Percentiles rank a stretch among this genome's conserved stretches.
These are phyloP conservation scores for Fusarium mangiferae DNA, from an alignment of 2,329 filamentous ascomycete genomes.

Conservation along the genomic window DNA sequence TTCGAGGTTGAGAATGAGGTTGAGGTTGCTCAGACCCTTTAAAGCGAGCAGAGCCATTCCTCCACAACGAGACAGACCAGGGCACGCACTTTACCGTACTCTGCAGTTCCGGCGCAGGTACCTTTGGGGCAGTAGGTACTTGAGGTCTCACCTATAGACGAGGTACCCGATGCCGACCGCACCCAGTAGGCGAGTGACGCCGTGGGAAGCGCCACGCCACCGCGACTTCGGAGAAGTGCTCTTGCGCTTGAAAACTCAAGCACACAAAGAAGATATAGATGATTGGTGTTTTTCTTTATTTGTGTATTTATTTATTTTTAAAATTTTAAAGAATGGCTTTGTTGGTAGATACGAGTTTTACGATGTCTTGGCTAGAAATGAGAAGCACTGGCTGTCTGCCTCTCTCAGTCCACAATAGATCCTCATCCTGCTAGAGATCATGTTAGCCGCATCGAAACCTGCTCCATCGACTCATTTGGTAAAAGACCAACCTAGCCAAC, in stretches of 20 bases:
- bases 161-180: slow-evolving; percentile 10
- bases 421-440: neutral
- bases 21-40: slow-evolving; percentile 30
- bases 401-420: neutral
- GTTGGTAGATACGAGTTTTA: neutral
- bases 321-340: neutral
- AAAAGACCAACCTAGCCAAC: neutral
- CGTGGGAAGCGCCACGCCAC: slow-evolving; percentile 45
- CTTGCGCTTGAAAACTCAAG: slow-evolving; percentile 29
- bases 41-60: slow-evolving; percentile 3
- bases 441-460: slow-evolving; percentile 12
- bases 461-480: slow-evolving; percentile 6
- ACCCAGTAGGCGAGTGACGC: slow-evolving; percentile 38
- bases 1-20: slow-evolving; percentile 19
- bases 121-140: slow-evolving; percentile 23
- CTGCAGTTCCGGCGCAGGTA: slow-evolving; percentile 16
- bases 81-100: neutral
- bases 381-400: neutral
- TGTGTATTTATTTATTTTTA: neutral
- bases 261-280: neutral
- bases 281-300: neutral
- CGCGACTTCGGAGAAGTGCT: slow-evolving; percentile 11
- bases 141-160: neutral
- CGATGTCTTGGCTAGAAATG: neutral
- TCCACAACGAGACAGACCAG: slow-evolving; percentile 6